Base-by-base conservation (phyloP, 805 yeast species). In the Schwanniomyces vanrijiae region DNA sequence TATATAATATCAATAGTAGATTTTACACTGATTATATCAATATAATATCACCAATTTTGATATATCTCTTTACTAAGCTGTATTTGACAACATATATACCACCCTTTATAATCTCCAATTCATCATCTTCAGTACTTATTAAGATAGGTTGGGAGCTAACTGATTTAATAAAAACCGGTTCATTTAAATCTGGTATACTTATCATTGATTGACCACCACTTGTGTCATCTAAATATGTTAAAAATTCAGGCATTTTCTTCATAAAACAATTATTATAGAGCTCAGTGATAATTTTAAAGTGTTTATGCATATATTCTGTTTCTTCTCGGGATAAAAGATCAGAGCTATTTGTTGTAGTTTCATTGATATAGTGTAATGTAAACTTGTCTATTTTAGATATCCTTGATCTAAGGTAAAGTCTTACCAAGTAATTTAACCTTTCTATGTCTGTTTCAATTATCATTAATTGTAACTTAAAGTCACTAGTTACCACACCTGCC, bases 391-490 rank as follows among this genome's bases (percentile, higher is more conserved):
- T 80, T 65, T 88, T 91, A 50, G 72, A 68, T 46, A 90, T 64
- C 48, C 99, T 73, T 5, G 92, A 79, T 51, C 99, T 76, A 28
- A 91, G 71, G 62, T 90, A 92, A 11, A 89, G 78, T 43, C 97
- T 69, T n/a, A 91, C 73, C 29, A 92, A 65, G 61, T 85, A 94
- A 56, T 85, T 89, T 25, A 90, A 80, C 47, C 99, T 71, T 57
- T 94, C 98, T 20, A 94, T 76, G 55, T 94, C 98, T 11, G 95
- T 86, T 60, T 94, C 99, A 55, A 92, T 84, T 20, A 95, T 80
- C 71, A 94, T 81, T 40, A 91, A 71, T 48, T 88, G 85, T 48
- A 92, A 66, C 59, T 91, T 91, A 65, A 84, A 83, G 51, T 85
- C 88, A 14, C 65, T 56, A 9, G 59, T 52, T 2, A 67, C 55